phyloP scores from a whole-genome alignment of 306 rosid species.

The Comarum palustre region DNA sequence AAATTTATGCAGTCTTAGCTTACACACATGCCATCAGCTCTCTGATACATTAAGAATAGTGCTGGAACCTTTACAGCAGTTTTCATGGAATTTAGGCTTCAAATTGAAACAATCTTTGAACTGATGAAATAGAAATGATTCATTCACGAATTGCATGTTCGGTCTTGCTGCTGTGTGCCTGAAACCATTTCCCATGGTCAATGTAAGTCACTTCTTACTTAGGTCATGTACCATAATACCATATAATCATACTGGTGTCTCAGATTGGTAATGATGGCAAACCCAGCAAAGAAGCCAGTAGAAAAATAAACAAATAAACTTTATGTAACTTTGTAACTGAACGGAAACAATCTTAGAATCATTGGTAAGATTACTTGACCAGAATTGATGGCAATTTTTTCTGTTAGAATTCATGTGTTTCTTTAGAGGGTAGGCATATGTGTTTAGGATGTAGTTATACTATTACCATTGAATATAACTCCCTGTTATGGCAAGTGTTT shows the following conservation, averaged over 20 bases:
- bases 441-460: background rate
- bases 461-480: background rate
- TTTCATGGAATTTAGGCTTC: background rate
- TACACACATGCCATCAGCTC: background rate
- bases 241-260: background rate
- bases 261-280: background rate
- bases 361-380: background rate
- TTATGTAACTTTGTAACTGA: background rate
- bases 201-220: background rate
- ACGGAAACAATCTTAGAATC: background rate
- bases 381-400: background rate
- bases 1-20: background rate
- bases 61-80: background rate
- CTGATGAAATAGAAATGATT: background rate
- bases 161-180: background rate
- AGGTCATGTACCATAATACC: background rate
- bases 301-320: background rate
- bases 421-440: background rate
- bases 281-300: background rate
- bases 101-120: background rate
- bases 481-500: background rate
- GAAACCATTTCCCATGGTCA: background rate
- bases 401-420: background rate
- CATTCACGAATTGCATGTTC: background rate
- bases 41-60: background rate